Percentiles rank a stretch among this genome's conserved stretches.
phyloP scores from a whole-genome alignment of 192 early-diverging fungal genomes.

The Entomortierella chlamydospora region DNA sequence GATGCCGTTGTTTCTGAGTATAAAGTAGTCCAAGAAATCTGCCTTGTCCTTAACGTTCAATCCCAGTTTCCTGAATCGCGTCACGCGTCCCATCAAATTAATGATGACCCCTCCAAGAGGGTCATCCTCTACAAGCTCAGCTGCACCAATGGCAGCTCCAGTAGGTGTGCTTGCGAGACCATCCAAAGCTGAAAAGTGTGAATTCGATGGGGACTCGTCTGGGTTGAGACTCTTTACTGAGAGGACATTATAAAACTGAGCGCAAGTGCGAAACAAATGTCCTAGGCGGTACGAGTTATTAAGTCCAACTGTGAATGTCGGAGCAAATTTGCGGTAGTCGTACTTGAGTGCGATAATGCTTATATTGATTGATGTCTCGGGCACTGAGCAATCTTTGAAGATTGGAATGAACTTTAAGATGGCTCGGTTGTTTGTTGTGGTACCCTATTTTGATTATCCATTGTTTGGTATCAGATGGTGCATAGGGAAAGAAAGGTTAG shows the following conservation, averaged over 20 bases:
- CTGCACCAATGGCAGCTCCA: conserved; percentile 25
- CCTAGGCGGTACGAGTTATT: conserved; percentile 26
- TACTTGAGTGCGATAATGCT: conserved; percentile 77
- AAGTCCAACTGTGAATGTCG: conserved; percentile 72
- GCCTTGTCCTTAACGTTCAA: conserved; percentile 76
- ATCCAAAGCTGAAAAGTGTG: conserved; percentile 38
- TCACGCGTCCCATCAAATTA: conserved; percentile 67
- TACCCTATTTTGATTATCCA: conserved; percentile 59
- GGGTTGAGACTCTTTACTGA: conserved; percentile 60
- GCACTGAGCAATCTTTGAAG: conserved; percentile 69
- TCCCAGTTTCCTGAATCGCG: conserved; percentile 75
- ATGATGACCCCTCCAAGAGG: conserved; percentile 68
- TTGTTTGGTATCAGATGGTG: conserved; percentile 3
- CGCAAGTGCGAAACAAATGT: conserved; percentile 39
- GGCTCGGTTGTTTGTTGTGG: conserved; percentile 89
- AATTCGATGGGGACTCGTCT: conserved; percentile 61
- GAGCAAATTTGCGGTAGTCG: conserved; percentile 70
- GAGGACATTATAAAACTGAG: conserved; percentile 62
- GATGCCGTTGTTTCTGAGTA: conserved; percentile 49
- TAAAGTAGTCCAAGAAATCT: conserved; percentile 80
- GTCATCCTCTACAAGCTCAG: conserved; percentile 57
- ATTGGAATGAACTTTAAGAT: conserved; percentile 81
- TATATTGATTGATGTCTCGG: conserved; percentile 68
- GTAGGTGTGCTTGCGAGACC: conserved; percentile 28
- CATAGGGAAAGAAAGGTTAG: no score